Percentiles rank a stretch among this genome's conserved stretches.
phyloP scores from a whole-genome alignment of 345 rosid genomes.

The Psidium guajava region DNA sequence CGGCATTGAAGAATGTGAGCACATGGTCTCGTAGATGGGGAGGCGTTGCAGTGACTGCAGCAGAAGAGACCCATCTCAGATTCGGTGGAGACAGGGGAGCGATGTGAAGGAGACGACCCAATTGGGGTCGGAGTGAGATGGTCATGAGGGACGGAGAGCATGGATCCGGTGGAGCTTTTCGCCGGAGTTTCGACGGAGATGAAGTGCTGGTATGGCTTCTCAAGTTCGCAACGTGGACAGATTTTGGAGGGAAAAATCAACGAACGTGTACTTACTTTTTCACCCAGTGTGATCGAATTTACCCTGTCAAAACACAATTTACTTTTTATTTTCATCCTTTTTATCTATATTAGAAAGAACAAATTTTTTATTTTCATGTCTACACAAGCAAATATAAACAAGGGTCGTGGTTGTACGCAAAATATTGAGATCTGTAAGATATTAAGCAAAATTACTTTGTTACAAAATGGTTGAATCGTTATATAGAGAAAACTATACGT shows the following conservation, averaged over 20 bases:
- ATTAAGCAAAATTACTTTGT: neutral
- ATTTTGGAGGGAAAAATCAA: neutral
- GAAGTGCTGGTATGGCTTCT: neutral
- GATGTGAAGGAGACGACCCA: conserved; percentile 1
- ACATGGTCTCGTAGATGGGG: neutral
- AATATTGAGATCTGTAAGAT: neutral
- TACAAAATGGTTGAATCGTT: too few species aligned
- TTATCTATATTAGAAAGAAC: neutral
- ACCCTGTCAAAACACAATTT: neutral
- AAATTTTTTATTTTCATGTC: neutral
- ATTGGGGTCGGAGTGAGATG: conserved; percentile 17
- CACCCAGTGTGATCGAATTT: neutral
- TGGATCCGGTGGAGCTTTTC: neutral
- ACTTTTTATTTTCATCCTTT: neutral
- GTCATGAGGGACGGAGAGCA: conserved; percentile 27
- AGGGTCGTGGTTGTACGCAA: neutral
- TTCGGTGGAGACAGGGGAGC: neutral
- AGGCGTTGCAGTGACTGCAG: neutral
- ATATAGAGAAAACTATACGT: neutral
- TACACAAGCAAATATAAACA: neutral
- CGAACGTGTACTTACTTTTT: neutral
- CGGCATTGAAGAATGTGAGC: conserved; percentile 3
- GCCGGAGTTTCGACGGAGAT: neutral
- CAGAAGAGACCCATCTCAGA: conserved; percentile 29
- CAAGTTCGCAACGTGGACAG: neutral